These are phyloP conservation scores for Aspergillus aculeatus DNA, from an alignment of 2,329 filamentous ascomycete species.

Conservation along the genomic window DNA sequence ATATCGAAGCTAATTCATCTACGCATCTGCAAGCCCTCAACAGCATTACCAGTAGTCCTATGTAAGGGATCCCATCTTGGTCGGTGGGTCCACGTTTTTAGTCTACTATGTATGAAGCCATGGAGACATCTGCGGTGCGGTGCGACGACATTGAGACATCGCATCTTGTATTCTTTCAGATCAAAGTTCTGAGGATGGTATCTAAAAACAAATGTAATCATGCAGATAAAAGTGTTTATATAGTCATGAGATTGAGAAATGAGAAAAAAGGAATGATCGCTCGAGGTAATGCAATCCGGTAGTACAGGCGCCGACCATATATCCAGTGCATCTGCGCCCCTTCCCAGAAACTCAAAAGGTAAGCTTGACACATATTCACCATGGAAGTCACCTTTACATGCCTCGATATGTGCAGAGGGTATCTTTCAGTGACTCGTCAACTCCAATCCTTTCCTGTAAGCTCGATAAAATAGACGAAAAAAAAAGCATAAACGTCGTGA, in stretches of 20 bases:
- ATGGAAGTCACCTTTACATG: background rate
- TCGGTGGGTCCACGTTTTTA: background rate
- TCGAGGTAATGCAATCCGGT: background rate
- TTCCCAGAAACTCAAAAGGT: background rate
- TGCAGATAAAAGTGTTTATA: background rate
- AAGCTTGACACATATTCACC: background rate
- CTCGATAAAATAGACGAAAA: background rate
- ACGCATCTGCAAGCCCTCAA: background rate
- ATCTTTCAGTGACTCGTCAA: background rate
- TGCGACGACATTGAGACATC: background rate
- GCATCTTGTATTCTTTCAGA: background rate
- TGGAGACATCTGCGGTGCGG: background rate
- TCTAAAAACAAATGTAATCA: background rate
- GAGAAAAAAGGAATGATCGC: background rate
- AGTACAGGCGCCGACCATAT: background rate
- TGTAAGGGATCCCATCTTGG: background rate
- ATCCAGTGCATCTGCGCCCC: background rate
- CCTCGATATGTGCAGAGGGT: background rate
- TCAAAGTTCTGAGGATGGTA: background rate
- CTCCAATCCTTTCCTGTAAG: conserved; percentile 1
- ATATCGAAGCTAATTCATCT: background rate
- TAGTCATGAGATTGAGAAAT: background rate
- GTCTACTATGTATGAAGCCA: background rate
- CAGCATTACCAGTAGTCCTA: background rate
- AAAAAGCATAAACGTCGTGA: conserved; percentile 2